Evolutionary conservation across 2,329 filamentous ascomycete species (phyloP).

Genomic region (Ophiostoma australiae): DNA sequence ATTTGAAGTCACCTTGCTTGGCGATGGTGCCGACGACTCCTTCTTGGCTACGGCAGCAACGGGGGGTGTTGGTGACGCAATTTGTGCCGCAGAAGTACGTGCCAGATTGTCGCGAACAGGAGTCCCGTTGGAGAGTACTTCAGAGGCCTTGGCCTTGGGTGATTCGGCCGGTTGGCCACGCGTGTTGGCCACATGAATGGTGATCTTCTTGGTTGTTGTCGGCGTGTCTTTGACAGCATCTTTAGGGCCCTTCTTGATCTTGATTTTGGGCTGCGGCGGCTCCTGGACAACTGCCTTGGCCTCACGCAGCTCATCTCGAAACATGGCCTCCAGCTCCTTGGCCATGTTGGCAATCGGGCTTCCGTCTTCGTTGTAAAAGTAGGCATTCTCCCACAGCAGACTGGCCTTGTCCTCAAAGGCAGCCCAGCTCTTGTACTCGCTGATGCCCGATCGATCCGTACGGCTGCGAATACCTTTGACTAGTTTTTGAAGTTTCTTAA

Average conservation of each 20-base stretch:
- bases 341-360: constrained; percentile 78
- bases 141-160: constrained; percentile 43
- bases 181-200: constrained; percentile 49
- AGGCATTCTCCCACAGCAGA: constrained; percentile 82
- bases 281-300: constrained; percentile 69
- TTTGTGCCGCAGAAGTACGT: not conserved
- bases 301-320: constrained; percentile 62
- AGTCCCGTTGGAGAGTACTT: constrained; percentile 35
- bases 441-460: constrained; percentile 56
- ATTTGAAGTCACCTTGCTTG: constrained; percentile 25
- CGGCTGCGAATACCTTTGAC: constrained; percentile 69
- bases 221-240: constrained; percentile 46
- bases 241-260: constrained; percentile 60
- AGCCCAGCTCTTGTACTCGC: constrained; percentile 75
- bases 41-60: constrained; percentile 32
- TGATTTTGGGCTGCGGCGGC: constrained; percentile 65
- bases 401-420: constrained; percentile 74
- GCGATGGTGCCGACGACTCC: constrained; percentile 33
- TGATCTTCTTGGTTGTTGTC: constrained; percentile 57
- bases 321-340: constrained; percentile 64
- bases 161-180: constrained; percentile 50
- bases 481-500: constrained; percentile 71
- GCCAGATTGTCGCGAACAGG: constrained; percentile 22
- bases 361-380: constrained; percentile 85
- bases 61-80: constrained; percentile 46